These are phyloP conservation scores for Fennellomyces sp. DNA, from an alignment of 371 early-diverging fungal genomes.

Conservation along the genomic window DNA sequence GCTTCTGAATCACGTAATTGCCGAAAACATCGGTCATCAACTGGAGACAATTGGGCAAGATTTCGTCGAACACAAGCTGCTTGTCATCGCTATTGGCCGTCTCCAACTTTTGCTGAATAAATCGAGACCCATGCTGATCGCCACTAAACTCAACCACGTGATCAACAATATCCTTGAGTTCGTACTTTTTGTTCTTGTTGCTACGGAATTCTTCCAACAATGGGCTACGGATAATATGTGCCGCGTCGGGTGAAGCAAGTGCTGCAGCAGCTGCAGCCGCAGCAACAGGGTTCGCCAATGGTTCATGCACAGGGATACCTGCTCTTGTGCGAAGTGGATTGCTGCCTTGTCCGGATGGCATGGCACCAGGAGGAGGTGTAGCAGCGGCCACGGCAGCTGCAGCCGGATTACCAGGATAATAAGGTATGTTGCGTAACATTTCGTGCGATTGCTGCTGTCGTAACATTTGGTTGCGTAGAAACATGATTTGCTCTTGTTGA, in stretches of 20 bases:
- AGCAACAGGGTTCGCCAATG: background rate
- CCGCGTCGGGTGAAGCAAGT: slow-evolving; percentile 15
- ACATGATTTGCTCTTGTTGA: slow-evolving; percentile 45
- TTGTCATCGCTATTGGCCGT: slow-evolving; percentile 91
- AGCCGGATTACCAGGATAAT: slow-evolving; percentile 1
- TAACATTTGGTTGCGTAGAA: slow-evolving; percentile 47
- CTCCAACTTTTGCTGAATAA: slow-evolving; percentile 99
- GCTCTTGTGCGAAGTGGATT: background rate
- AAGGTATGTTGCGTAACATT: slow-evolving; percentile 25
- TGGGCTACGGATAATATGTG: slow-evolving; percentile 68
- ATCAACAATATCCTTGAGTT: slow-evolving; percentile 90
- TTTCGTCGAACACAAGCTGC: slow-evolving; percentile 95
- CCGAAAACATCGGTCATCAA: slow-evolving; percentile 99
- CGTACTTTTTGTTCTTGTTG: slow-evolving; percentile 93
- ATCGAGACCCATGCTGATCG: slow-evolving; percentile 99
- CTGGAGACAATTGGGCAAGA: slow-evolving; percentile 89
- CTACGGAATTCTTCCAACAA: slow-evolving; percentile 92
- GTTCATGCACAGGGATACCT: background rate
- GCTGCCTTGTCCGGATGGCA: background rate
- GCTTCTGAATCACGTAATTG: slow-evolving; percentile 99
- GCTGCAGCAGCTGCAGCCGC: slow-evolving; percentile 3
- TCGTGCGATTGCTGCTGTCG: slow-evolving; percentile 57
- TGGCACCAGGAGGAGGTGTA: background rate
- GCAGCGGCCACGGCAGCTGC: slow-evolving; percentile 2
- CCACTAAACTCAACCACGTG: slow-evolving; percentile 96